Evolutionary conservation across 257 asterid genomes (phyloP).

Genomic region (Anisodus tanguticus): DNA sequence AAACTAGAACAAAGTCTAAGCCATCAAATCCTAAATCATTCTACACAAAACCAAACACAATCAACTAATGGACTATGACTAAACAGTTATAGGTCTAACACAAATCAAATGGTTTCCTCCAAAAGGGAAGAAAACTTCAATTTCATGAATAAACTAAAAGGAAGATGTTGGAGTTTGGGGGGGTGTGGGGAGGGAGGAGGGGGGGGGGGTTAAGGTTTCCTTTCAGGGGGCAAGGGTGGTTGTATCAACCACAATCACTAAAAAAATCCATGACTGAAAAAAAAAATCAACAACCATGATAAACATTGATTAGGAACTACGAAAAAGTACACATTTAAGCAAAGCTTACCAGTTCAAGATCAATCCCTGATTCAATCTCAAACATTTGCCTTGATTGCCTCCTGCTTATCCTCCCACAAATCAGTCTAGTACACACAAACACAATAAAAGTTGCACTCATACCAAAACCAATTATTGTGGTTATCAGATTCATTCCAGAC

Average conservation of each 20-base stretch:
- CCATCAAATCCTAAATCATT: conserved; percentile 9
- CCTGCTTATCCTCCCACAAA: conserved; percentile 78
- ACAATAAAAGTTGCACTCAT: conserved; percentile 97
- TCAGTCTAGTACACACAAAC: conserved; percentile 80
- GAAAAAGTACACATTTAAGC: neutral
- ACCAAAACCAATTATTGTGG: conserved; percentile 88
- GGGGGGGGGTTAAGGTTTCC: neutral
- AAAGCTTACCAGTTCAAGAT: conserved; percentile 72
- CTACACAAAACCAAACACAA: conserved; percentile 5
- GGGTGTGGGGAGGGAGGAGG: too few relatives aligned
- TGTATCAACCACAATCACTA: neutral
- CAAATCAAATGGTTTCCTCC: neutral
- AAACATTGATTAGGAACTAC: conserved; percentile 20
- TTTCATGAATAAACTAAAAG: too few relatives aligned
- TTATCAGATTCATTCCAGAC: conserved; percentile 77
- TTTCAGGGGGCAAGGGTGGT: neutral
- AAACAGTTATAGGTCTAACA: neutral
- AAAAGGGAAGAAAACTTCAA: neutral
- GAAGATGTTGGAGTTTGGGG: too few relatives aligned
- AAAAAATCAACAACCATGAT: too few relatives aligned
- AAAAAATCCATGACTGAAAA: too few relatives aligned
- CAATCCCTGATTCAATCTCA: conserved; percentile 72
- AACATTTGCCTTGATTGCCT: conserved; percentile 70
- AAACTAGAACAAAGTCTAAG: neutral
- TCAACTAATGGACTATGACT: neutral